phyloP scores from a whole-genome alignment of 2,329 filamentous ascomycete species.

The Penicillium fuscoglaucum region DNA sequence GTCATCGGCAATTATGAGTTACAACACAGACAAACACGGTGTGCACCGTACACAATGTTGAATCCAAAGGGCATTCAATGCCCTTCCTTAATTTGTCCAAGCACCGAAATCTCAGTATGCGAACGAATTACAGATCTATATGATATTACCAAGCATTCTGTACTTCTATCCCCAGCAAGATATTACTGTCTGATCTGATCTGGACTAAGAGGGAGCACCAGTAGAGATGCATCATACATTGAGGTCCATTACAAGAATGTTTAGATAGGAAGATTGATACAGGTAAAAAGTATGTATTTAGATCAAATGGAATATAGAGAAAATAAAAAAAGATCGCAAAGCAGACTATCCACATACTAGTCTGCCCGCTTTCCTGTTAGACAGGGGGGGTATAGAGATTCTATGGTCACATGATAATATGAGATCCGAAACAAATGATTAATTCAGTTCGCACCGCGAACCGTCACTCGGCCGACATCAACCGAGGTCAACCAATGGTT shows the following conservation, averaged over 20 bases:
- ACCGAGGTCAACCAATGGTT: background rate
- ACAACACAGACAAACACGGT: too few relatives aligned
- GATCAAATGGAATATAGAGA: background rate
- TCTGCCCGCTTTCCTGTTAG: background rate
- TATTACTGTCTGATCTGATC: background rate
- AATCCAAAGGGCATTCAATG: background rate
- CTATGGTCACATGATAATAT: slow-evolving; percentile 9
- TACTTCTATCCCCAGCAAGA: background rate
- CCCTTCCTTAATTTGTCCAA: background rate
- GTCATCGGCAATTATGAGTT: background rate
- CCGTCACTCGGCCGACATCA: background rate
- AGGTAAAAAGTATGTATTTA: background rate
- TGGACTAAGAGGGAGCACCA: background rate
- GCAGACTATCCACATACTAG: slow-evolving; percentile 3
- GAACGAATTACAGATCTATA: background rate
- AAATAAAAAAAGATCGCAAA: background rate
- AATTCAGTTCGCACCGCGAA: slow-evolving; percentile 1
- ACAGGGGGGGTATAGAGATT: slow-evolving; percentile 1
- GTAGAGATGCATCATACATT: background rate
- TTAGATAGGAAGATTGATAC: background rate
- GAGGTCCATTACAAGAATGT: background rate
- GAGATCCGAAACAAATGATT: slow-evolving; percentile 1
- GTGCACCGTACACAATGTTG: background rate
- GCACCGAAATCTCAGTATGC: too few relatives aligned
- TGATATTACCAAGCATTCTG: background rate